Base-by-base conservation (phyloP, 1,284 basidiomycete genomes). In the Ustilago curta region DNA sequence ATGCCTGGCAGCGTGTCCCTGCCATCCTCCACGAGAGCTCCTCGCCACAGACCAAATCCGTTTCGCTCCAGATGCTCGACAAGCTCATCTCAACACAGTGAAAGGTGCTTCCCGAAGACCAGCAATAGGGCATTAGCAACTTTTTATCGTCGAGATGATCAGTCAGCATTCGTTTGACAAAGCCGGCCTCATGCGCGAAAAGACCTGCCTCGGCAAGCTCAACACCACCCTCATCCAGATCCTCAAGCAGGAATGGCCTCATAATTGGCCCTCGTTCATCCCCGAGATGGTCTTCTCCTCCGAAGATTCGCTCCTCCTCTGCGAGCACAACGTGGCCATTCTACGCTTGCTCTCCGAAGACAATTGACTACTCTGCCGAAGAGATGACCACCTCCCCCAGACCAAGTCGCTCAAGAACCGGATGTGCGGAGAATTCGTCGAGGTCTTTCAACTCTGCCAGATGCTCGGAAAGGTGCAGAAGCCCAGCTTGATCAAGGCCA, bases 241-340 rank as follows among this genome's bases (percentile, higher is more conserved):
- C 72, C 88, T 99, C 78, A 99, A 99, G 87, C 97, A 99, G 88
- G 97, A 98, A 85, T 99, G 97, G 97, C 97, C 96, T 21, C 94
- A 98, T 85, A 95, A 97, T 83, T 99, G 97, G 97, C 95, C 96
- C 27, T 92, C 90, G 14, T 99, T 99, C 88, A 98, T 99, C 83
- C 91, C 94, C 8, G 97, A 99, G 85, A 93, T 99, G 61, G 95
- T 99, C 67, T 92, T 95, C 73, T 97, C 96, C 8, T 98, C 95
- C 59, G 95, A 96, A 86, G 94, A 93, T 43, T 98, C 95, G 84
- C 90, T 99, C 40, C 92, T 94, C 2, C 90, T 99, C 31, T 99
- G 97, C 89, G 97, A 99, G 87, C 99, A 99, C 89, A 99, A 99
- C 88, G 99, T 99, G 97, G 90, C 95, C 85, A 99, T 99, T 85